Evolutionary conservation across 108 stramenopile species (phyloP), one percentile per base, ranked within the genome.

Genomic region (Nitzschia sp.): DNA sequence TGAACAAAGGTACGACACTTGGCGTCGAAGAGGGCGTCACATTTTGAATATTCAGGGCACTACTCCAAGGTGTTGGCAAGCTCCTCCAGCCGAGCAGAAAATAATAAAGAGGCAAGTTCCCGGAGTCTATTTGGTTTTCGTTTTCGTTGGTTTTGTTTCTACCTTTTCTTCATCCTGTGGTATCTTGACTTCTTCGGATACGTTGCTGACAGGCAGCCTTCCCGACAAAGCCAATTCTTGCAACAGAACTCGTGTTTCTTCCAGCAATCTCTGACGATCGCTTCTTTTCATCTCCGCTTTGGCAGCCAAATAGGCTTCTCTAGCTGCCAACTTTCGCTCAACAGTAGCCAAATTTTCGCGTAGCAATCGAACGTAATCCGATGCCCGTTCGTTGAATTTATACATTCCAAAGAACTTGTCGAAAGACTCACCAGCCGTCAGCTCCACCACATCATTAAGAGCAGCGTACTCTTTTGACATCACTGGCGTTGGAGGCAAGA

Each of bases 401-500:
- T 85, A 97, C 82, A 97, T 94, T 3, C 97, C 95, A 71, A 93
- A 97, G 75, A 97, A 97, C 20, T 91, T 77, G 65, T 97, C 97
- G 62, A 96, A 95, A 41, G 92, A 92, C 67, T 96, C 97, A 41
- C 70, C 80, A 17, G 87, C 76, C 12, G 95, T 94, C 79, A 89
- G 82, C 24, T 97, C 95, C 40, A 93, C 92, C 51, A 97, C 85
- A 52, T 94, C 86, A 65, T 92, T 86, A 5, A 96, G 75, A 38
- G 90, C 95, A 11, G 87, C 69, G 80, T 95, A 97, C 58, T 95
- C 97, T 66, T 81, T 90, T 0, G 95, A 95, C 68, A 84, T 80
- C 48, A 97, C 92, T 12, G 95, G 95, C 50, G 95, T 92, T 10
- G 87, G 87, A 41, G 92, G 86, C 1, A 97, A 79, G 51, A 94